These are phyloP conservation scores for Jamesozyma gamospora DNA, from an alignment of 805 yeast genomes.

Conservation along the genomic window DNA sequence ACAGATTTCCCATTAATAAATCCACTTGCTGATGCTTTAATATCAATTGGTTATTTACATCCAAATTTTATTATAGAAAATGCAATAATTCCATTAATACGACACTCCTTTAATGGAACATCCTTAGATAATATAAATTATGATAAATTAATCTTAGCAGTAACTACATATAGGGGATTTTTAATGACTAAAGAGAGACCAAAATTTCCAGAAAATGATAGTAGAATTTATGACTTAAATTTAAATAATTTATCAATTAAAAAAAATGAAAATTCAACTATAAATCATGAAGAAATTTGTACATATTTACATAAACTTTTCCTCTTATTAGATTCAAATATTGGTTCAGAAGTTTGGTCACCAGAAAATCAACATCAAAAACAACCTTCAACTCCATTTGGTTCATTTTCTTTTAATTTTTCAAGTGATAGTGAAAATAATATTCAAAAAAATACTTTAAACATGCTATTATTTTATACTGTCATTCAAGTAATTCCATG, in stretches of 20 bases:
- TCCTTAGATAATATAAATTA: slow-evolving; percentile 53
- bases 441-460: slow-evolving; percentile 27
- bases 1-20: slow-evolving; percentile 52
- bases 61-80: slow-evolving; percentile 73
- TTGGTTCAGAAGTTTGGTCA: slow-evolving; percentile 39
- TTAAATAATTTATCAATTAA: slow-evolving; percentile 27
- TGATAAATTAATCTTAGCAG: slow-evolving; percentile 61
- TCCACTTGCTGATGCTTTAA: slow-evolving; percentile 61
- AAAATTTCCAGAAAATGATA: slow-evolving; percentile 51
- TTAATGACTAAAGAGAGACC: slow-evolving; percentile 63
- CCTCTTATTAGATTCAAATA: slow-evolving; percentile 48
- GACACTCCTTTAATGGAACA: slow-evolving; percentile 46
- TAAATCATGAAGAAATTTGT: slow-evolving; percentile 63
- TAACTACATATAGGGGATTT: slow-evolving; percentile 63
- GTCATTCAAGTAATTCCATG: slow-evolving; percentile 68
- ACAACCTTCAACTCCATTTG: slow-evolving; percentile 30
- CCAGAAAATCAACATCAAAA: slow-evolving; percentile 30
- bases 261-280: slow-evolving; percentile 21
- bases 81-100: slow-evolving; percentile 60
- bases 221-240: slow-evolving; percentile 25
- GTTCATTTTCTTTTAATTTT: slow-evolving; percentile 34
- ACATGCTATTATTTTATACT: slow-evolving; percentile 56
- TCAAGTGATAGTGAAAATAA: slow-evolving; percentile 28
- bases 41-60: slow-evolving; percentile 70
- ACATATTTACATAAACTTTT: slow-evolving; percentile 45